These are phyloP conservation scores for Amaranthus hypochondriacus DNA, from an alignment of 148 eudicot genomes.

Conservation along the genomic window DNA sequence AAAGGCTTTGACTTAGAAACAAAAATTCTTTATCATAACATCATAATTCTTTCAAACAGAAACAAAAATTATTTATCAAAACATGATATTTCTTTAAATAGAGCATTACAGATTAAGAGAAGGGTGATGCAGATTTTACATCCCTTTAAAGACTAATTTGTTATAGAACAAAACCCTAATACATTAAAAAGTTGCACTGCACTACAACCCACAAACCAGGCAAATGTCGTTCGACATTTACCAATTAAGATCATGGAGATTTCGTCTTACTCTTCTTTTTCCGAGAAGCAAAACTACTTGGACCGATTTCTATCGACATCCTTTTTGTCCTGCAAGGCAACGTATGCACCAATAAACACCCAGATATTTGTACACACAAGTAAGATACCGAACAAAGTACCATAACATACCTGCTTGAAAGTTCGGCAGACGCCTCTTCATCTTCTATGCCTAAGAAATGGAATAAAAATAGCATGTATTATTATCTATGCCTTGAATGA, in stretches of 20 bases:
- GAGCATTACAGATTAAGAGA: no score
- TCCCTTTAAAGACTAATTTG: no score
- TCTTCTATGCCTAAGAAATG: slow-evolving; percentile 33
- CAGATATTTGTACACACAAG: background rate
- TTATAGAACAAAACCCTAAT: background rate
- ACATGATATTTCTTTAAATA: no score
- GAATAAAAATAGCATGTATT: background rate
- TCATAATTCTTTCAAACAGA: background rate
- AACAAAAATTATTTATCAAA: background rate
- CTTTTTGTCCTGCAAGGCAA: slow-evolving; percentile 62
- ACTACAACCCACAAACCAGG: background rate
- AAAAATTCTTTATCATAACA: background rate
- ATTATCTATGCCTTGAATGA: background rate
- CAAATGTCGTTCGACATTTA: background rate
- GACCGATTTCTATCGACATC: slow-evolving; percentile 74
- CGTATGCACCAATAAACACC: background rate
- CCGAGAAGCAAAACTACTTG: slow-evolving; percentile 61
- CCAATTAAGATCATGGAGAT: slow-evolving; percentile 25
- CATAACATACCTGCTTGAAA: slow-evolving; percentile 49
- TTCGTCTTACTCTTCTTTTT: slow-evolving; percentile 76
- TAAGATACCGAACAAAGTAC: background rate
- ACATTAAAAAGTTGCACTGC: slow-evolving; percentile 2
- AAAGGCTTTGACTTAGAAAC: no score
- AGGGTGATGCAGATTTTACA: no score
- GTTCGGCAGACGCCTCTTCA: slow-evolving; percentile 53